Evolutionary conservation across 1,284 basidiomycete species (phyloP), one percentile per base, ranked within the genome.

Genomic region (Coniferiporia sulphurascens): DNA sequence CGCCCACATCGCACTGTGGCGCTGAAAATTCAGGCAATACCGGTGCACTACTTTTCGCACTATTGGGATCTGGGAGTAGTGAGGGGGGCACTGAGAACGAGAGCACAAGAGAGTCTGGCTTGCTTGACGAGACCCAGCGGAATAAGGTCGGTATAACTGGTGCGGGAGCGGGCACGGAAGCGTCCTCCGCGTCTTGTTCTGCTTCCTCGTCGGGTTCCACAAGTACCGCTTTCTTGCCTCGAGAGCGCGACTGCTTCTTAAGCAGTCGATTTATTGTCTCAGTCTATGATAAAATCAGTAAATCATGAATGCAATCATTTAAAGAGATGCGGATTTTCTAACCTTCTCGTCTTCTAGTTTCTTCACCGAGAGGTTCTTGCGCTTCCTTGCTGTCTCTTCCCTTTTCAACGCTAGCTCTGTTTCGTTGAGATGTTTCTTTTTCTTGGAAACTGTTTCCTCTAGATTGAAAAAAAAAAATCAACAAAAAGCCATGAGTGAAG

Each of bases 341-440:
- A 87, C 92, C 82, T 95, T 95, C 71, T 96, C 93, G 67, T 96
- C 93, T 69, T 95, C 91, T 19, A 94, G 77, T 71, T 91, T 92
- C 78, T 95, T 94, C 72, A 95, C 93, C 17, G 84, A 87, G 62
- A 95, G 77, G 65, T 95, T 90, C 67, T 86, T 90, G 49, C 93
- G 79, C 69, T 93, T 90, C 35, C 93, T 78, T 0, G 93, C 91
- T 0, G 87, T 92, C 73, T 96, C 93, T 69, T 93, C 91, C 34
- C 90, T 79, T 52, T 88, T 82, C 15, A 95, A 76, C 0, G 89
- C 86, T 1, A 93, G 77, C 71, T 95, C 93, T 0, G 86, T 83
- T 66, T 93, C 91, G 15, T 91, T 94, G 4, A 93, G 76, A 10
- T 85, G 80, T 65, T 89, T 87, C 72, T 93, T 93, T 69, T 87